These are phyloP conservation scores for Urostyla sp. DNA, from an alignment of 73 alveolate genomes.

Conservation along the genomic window DNA sequence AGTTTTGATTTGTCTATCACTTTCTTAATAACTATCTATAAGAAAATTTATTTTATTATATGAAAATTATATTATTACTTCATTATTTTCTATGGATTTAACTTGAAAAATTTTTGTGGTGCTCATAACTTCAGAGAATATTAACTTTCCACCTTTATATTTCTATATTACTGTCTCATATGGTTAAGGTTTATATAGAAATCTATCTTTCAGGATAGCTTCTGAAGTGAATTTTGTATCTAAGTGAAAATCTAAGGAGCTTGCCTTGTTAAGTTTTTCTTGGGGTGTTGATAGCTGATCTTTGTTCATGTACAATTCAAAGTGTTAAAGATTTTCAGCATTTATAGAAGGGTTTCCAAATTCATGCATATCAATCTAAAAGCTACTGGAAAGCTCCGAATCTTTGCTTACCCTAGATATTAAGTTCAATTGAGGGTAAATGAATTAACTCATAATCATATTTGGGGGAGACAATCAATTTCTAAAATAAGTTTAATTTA, in stretches of 20 bases:
- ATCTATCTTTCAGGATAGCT: too few relatives aligned
- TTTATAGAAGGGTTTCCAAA: neutral
- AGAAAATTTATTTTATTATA: neutral
- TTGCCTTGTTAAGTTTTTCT: neutral
- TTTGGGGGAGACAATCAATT: too few relatives aligned
- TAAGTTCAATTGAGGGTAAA: too few relatives aligned
- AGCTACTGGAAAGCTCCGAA: too few relatives aligned
- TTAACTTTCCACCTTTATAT: conserved; percentile 17
- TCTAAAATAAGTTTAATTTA: too few relatives aligned
- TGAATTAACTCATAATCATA: too few relatives aligned
- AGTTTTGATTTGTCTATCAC: conserved; percentile 23
- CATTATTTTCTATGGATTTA: neutral
- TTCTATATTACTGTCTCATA: neutral
- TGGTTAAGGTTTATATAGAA: neutral
- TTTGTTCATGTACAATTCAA: neutral
- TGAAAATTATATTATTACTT: neutral
- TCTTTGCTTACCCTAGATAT: too few relatives aligned
- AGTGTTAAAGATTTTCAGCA: neutral
- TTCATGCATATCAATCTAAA: conserved; percentile 37
- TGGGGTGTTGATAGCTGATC: neutral
- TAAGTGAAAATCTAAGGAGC: too few relatives aligned
- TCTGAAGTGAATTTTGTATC: neutral
- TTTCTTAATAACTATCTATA: conserved; percentile 12
- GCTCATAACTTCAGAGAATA: conserved; percentile 14
- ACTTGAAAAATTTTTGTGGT: conserved; percentile 13